Evolutionary conservation across 108 stramenopile species (phyloP).

Genomic region (Fistulifera pelliculosa): DNA sequence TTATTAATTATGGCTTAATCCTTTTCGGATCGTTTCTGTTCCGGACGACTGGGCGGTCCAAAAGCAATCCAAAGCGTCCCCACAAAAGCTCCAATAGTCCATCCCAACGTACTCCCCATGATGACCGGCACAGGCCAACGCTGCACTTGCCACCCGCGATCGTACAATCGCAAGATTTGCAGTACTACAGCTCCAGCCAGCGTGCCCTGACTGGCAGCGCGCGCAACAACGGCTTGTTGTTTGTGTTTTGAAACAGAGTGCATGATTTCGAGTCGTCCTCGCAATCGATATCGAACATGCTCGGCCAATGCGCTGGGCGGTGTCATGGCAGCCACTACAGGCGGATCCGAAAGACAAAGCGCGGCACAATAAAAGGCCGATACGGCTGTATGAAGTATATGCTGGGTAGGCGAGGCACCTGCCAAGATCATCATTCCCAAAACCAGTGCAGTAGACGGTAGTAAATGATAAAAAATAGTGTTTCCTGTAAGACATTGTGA

Average conservation of each 20-base stretch:
- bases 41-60: not conserved
- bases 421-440: not conserved
- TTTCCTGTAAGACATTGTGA: not conserved
- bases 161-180: constrained; percentile 38
- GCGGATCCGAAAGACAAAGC: not conserved
- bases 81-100: constrained; percentile 13
- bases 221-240: not conserved
- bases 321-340: not conserved
- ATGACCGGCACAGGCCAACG: constrained; percentile 62
- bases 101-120: constrained; percentile 46
- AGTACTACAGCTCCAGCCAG: constrained; percentile 23
- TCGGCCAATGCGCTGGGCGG: too few species aligned
- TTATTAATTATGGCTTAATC: not conserved
- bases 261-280: not conserved
- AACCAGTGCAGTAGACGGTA: not conserved
- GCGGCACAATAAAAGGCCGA: constrained; percentile 6
- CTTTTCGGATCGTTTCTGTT: not conserved
- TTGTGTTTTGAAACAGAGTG: not conserved
- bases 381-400: constrained; percentile 4
- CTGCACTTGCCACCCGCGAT: constrained; percentile 59
- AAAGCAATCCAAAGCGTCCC: not conserved
- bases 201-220: constrained; percentile 10
- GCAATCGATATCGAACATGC: not conserved
- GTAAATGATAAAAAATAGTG: not conserved
- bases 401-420: constrained; percentile 1